Evolutionary conservation across 495 filamentous ascomycete genomes (phyloP).

Genomic region (Elasticomyces elasticus): DNA sequence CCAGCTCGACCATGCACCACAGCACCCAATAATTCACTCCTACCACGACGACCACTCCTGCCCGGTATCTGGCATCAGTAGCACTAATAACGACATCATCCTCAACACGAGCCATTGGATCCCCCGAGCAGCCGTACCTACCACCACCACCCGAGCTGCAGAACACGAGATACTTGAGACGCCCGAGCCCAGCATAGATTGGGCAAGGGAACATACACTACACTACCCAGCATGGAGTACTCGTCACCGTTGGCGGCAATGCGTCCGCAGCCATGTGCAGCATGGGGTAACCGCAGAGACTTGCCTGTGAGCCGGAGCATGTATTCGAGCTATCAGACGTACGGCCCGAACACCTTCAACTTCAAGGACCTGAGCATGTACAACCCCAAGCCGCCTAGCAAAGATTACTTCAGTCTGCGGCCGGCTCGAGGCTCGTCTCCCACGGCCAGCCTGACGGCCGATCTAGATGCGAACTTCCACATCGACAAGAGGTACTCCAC

Average conservation of each 20-base stretch:
- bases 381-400: slow-evolving; percentile 27
- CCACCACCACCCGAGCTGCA: slow-evolving; percentile 3
- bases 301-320: slow-evolving; percentile 30
- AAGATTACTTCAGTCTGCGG: slow-evolving; percentile 72
- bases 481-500: slow-evolving; percentile 71
- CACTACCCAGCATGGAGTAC: slow-evolving; percentile 56
- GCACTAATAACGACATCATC: slow-evolving; percentile 12
- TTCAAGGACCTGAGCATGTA: slow-evolving; percentile 65
- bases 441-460: slow-evolving; percentile 77
- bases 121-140: neutral
- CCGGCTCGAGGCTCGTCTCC: slow-evolving; percentile 77
- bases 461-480: slow-evolving; percentile 93
- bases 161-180: neutral
- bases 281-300: slow-evolving; percentile 45
- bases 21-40: slow-evolving; percentile 6
- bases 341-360: slow-evolving; percentile 58
- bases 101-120: slow-evolving; percentile 14
- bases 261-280: slow-evolving; percentile 60
- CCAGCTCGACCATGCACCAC: slow-evolving; percentile 4
- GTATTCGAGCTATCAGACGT: slow-evolving; percentile 32
- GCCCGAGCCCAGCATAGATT: slow-evolving; percentile 3
- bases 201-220: neutral
- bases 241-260: slow-evolving; percentile 92
- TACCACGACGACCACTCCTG: neutral
- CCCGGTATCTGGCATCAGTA: slow-evolving; percentile 3